A percentile compares a stretch with the other conserved stretches of the same genome.
These are phyloP conservation scores for Microthlaspi erraticum DNA, from an alignment of 345 rosid species.

Conservation along the genomic window DNA sequence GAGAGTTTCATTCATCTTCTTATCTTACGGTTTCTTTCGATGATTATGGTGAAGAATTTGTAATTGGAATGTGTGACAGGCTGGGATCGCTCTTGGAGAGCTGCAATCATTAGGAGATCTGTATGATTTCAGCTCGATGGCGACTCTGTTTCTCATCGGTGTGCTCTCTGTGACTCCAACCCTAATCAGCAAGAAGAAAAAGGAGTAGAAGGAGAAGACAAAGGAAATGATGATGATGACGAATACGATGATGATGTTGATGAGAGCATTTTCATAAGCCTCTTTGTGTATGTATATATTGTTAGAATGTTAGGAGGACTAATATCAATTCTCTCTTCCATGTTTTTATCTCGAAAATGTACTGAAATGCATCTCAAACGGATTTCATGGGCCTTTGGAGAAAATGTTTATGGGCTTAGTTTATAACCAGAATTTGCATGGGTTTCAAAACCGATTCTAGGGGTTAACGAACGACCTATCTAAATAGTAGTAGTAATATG, in stretches of 20 bases:
- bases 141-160: conserved; percentile 79
- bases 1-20: conserved; percentile 11
- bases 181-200: conserved; percentile 58
- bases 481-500: too few species aligned
- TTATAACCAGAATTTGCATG: conserved; percentile 2
- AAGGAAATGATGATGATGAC: conserved; percentile 8
- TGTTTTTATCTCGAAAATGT: conserved; percentile 14
- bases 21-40: neutral
- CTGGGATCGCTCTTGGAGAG: conserved; percentile 92
- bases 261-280: neutral
- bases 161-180: conserved; percentile 78
- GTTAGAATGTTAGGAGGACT: conserved; percentile 30
- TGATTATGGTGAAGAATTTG: neutral
- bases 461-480: neutral
- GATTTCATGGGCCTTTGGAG: conserved; percentile 6
- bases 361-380: conserved; percentile 10
- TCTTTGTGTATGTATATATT: conserved; percentile 36
- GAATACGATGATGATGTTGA: neutral
- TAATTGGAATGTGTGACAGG: conserved; percentile 50
- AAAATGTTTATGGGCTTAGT: conserved; percentile 5
- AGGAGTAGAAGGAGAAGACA: conserved; percentile 44
- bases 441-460: neutral
- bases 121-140: conserved; percentile 85
- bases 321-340: conserved; percentile 9
- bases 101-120: conserved; percentile 80